Evolutionary conservation across 129 eudicot genomes (phyloP), one percentile per base, ranked within the genome.

Genomic region (Tagetes patula): DNA sequence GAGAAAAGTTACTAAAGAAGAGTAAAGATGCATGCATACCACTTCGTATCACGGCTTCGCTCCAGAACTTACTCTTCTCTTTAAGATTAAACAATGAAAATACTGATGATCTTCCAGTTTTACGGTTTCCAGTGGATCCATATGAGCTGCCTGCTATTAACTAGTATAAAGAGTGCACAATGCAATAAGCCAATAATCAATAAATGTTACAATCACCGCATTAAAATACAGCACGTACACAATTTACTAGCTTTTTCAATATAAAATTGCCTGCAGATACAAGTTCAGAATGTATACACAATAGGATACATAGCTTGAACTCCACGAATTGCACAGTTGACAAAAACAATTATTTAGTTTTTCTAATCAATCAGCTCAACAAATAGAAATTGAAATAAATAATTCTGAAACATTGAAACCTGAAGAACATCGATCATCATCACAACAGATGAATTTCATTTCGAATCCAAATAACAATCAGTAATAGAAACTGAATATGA

Each of bases 61-160:
- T 92, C 98, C 98, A 92, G 83, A 92, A 92, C 46, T 80, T 85
- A 86, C 98, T 92, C 88, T 77, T 92, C 75, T 89, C 92, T 85
- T 81, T 92, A 75, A 92, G 98, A 78, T 87, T 92, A 83, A 92
- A 92, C 84, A 92, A 79, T 2, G 98, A 92, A 81, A 92, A 92
- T 45, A 89, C 96, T 0, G 98, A 89, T 47, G 96, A 91, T 47
- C 60, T 82, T 74, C 87, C 90, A 2, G 82, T 79, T 81, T 81
- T 86, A 59, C 88, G 85, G 43, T 61, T 81, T 41, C 87, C 31
- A 3, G 88, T 87, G 46, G 91, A 77, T 70, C 93, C 97, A 84
- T 79, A 61, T 68, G 90, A 75, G 13, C 59, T 81, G 74, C 79
- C 72, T 66, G 87, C 94, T 67, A 83, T 48, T 55, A 87, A 78